Conservation (phyloP, 2,329 filamentous ascomycete genomes). For the Aspergillus candidus region DNA sequence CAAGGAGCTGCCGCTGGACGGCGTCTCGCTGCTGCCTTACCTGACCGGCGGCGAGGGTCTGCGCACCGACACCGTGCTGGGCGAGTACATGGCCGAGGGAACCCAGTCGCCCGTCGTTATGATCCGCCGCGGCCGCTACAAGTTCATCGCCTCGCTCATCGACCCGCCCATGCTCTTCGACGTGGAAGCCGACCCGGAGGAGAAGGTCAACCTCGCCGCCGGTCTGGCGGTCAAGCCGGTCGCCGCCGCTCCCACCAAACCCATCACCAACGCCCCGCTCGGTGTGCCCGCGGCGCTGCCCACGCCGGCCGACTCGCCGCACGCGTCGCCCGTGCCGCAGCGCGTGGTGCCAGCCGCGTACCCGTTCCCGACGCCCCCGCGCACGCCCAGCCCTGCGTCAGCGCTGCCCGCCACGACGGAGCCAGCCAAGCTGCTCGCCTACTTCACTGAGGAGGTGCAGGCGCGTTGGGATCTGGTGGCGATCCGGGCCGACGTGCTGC, state of each 20-base stretch:
- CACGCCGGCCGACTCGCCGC: slow-evolving; percentile 29
- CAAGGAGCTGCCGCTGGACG: slow-evolving; percentile 74
- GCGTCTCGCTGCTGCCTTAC: slow-evolving; percentile 73
- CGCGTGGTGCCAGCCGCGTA: slow-evolving; percentile 19
- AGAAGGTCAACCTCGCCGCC: slow-evolving; percentile 62
- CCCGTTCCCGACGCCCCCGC: slow-evolving; percentile 33
- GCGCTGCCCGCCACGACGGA: slow-evolving; percentile 29
- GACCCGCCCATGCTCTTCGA: slow-evolving; percentile 84
- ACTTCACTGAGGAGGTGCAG: slow-evolving; percentile 67
- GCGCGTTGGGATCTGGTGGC: slow-evolving; percentile 73
- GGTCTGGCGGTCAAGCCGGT: slow-evolving; percentile 23
- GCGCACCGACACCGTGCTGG: slow-evolving; percentile 76
- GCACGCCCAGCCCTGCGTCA: slow-evolving; percentile 34
- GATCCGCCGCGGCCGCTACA: slow-evolving; percentile 85
- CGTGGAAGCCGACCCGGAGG: slow-evolving; percentile 65
- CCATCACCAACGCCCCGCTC: slow-evolving; percentile 24
- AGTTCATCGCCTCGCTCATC: slow-evolving; percentile 79
- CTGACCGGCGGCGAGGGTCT: slow-evolving; percentile 51
- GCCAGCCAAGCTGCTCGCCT: slow-evolving; percentile 47
- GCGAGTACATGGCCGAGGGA: slow-evolving; percentile 91
- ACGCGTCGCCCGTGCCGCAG: slow-evolving; percentile 22
- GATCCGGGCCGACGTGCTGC: slow-evolving; percentile 68
- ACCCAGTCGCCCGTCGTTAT: slow-evolving; percentile 86
- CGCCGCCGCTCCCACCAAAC: slow-evolving; percentile 37
- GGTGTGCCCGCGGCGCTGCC: slow-evolving; percentile 20